phyloP scores from a whole-genome alignment of 1,284 basidiomycete species.

The Takashimella tepidaria region DNA sequence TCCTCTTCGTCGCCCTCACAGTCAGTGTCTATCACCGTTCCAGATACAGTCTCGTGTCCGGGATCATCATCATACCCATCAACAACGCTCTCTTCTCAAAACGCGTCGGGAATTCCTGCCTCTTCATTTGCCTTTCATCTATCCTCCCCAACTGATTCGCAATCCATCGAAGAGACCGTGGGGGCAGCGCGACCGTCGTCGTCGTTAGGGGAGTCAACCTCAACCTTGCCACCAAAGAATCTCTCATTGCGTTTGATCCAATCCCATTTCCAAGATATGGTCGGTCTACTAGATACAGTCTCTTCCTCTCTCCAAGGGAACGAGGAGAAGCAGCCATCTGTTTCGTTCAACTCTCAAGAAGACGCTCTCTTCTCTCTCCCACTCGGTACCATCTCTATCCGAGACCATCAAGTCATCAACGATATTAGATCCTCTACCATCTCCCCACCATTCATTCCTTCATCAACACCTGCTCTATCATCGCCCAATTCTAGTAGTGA shows the following conservation, averaged over 20 bases:
- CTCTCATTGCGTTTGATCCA: too few relatives aligned
- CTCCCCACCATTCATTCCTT: too few relatives aligned
- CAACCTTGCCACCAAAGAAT: background rate
- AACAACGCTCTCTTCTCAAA: background rate
- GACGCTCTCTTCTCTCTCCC: background rate
- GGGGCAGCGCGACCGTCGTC: background rate
- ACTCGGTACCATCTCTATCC: background rate
- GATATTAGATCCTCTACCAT: too few relatives aligned
- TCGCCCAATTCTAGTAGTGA: background rate
- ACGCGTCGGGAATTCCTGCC: too few relatives aligned
- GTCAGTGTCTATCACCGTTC: background rate
- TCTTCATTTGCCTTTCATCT: too few relatives aligned
- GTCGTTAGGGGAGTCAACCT: background rate
- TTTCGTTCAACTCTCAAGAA: background rate
- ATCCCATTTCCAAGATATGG: background rate
- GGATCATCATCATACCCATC: background rate
- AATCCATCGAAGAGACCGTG: background rate
- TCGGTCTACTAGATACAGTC: too few relatives aligned
- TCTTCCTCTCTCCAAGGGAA: too few relatives aligned
- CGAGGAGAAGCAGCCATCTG: too few relatives aligned
- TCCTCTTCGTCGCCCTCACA: background rate
- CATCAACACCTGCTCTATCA: background rate
- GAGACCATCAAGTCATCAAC: background rate
- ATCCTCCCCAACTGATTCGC: too few relatives aligned
- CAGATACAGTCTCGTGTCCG: background rate